Percentiles rank a stretch among this genome's conserved stretches.
These are phyloP conservation scores for Colletotrichum lentis DNA, from an alignment of 2,329 filamentous ascomycete species.

Conservation along the genomic window DNA sequence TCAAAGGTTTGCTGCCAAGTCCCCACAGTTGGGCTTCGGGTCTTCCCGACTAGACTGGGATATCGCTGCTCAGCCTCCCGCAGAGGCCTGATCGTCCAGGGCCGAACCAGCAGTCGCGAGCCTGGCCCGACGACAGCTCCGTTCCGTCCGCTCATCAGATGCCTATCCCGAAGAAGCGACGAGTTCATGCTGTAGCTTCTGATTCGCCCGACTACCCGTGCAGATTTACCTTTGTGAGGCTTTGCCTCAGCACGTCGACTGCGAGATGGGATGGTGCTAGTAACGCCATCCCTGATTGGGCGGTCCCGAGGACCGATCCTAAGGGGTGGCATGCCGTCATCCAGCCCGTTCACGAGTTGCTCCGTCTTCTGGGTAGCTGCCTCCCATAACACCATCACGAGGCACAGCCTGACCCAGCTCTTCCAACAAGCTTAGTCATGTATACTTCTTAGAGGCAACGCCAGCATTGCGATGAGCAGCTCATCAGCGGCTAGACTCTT, in stretches of 20 bases:
- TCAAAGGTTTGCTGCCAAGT: conserved; percentile 20
- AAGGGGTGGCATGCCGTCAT: conserved; percentile 26
- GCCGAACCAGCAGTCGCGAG: conserved; percentile 20
- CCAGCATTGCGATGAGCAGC: not conserved
- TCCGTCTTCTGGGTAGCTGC: conserved; percentile 6
- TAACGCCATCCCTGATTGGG: conserved; percentile 19
- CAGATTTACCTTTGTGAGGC: no score
- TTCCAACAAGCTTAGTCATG: not conserved
- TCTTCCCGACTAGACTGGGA: conserved; percentile 18
- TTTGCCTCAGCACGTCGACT: not conserved
- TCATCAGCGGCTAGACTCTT: not conserved
- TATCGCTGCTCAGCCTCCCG: conserved; percentile 22
- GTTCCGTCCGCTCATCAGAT: conserved; percentile 7
- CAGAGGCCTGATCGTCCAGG: conserved; percentile 36
- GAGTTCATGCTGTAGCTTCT: not conserved
- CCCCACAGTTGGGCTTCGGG: conserved; percentile 29
- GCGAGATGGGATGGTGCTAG: not conserved
- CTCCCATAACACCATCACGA: conserved; percentile 28
- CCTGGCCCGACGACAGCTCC: conserved; percentile 15
- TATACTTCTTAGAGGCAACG: conserved; percentile 1
- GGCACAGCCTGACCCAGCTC: conserved; percentile 18
- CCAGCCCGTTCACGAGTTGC: conserved; percentile 22
- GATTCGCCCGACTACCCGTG: conserved; percentile 1
- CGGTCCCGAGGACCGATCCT: conserved; percentile 23
- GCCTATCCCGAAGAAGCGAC: not conserved